phyloP scores from a whole-genome alignment of 2,329 filamentous ascomycete genomes.

The Endocalyx cinctus region DNA sequence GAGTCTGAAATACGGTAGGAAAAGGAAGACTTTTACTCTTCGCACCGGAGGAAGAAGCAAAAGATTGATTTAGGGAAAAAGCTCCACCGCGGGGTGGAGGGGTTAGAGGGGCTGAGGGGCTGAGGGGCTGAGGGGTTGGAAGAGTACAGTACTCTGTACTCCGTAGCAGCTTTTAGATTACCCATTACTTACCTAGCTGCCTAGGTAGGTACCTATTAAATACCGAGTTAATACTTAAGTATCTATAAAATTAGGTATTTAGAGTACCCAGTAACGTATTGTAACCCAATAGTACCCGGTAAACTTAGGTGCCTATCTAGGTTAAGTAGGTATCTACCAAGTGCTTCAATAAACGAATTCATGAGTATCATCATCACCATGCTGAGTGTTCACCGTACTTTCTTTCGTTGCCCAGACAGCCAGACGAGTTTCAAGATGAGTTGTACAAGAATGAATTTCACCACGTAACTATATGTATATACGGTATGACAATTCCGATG shows the following conservation, averaged over 20 bases:
- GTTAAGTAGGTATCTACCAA: no score
- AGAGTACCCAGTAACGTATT: not conserved
- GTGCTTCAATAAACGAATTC: no score
- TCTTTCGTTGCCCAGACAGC: not conserved
- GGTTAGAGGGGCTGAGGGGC: no score
- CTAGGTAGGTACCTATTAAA: not conserved
- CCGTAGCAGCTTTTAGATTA: not conserved
- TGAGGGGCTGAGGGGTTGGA: no score
- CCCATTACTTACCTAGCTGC: not conserved
- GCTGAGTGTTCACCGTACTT: not conserved
- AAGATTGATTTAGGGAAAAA: no score
- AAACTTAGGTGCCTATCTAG: not conserved
- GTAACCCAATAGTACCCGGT: not conserved
- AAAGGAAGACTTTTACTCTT: no score
- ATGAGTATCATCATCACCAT: not conserved
- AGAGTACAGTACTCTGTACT: not conserved
- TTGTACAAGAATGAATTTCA: no score
- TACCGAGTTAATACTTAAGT: not conserved
- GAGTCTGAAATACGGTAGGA: no score
- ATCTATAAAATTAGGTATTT: not conserved
- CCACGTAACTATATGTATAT: no score
- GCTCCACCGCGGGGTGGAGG: no score
- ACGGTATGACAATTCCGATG: no score
- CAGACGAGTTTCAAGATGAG: not conserved
- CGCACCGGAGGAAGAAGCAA: no score